Evolutionary conservation across 2,329 filamentous ascomycete species (phyloP), one percentile per base, ranked within the genome.

Genomic region (Diplocarpon mali): DNA sequence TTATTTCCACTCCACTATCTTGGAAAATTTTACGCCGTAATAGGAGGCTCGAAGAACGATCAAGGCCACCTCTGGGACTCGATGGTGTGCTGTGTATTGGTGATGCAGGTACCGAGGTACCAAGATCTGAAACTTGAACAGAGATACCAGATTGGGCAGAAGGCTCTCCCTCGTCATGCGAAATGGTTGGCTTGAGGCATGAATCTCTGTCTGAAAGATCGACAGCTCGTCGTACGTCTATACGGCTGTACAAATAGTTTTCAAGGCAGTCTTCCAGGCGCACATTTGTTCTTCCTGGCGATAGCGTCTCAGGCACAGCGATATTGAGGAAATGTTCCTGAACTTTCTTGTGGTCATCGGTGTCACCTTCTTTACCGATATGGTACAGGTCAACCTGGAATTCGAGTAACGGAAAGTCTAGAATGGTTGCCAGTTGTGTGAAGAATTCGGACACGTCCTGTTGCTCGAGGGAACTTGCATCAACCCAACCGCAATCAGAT

Each of bases 371-470:
- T 58, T 85, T 87, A 12, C 90, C 92, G 17, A 87, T 85, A 59
- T 95, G 92, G 55, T 90, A 95, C 12, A 96, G 79, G 60, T 96
- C 89, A 69, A 95, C 90, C 61, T 95, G 93, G 31, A 96, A 66
- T 0, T 89, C 89, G 20, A 96, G 73, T 2, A 96, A 71, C 6
- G 92, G 92, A 13, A 96, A 66, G 56, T 94, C 82, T 15, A 98
- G 72, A 16, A 83, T 87, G 53, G 88, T 89, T 0, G 90, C 95
- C 52, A 98, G 88, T 62, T 95, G 95, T 0, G 82, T 85, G 61
- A 96, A 96, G 1, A 89, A 89, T 64, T 98, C 92, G 0, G 92
- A 95, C 0, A 87, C 86, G 63, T 98, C 92, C 65, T 98, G 92
- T 60, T 96, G 92, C 55, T 80, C 75, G n/a, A 85, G 61, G 46